These are phyloP conservation scores for Begonia masoniana DNA, from an alignment of 306 rosid species.

Conservation along the genomic window DNA sequence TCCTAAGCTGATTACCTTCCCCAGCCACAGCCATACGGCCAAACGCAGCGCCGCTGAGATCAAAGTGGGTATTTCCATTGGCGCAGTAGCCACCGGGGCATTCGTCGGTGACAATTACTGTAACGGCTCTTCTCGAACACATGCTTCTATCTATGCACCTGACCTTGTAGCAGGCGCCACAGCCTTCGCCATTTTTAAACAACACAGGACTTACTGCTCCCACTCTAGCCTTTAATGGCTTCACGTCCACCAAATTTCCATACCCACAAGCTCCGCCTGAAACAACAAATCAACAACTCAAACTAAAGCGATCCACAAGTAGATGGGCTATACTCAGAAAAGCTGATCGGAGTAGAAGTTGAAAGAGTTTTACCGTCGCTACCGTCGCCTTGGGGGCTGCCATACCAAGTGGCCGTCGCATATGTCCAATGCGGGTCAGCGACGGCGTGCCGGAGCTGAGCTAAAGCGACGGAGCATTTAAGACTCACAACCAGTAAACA, in stretches of 20 bases:
- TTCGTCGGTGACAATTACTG: slow-evolving; percentile 71
- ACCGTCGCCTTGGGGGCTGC: slow-evolving; percentile 91
- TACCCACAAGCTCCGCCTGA: slow-evolving; percentile 95
- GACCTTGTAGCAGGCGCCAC: slow-evolving; percentile 86
- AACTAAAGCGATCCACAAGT: background rate
- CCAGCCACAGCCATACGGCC: slow-evolving; percentile 76
- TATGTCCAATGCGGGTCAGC: slow-evolving; percentile 51
- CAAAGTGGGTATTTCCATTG: slow-evolving; percentile 58
- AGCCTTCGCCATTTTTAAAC: slow-evolving; percentile 75
- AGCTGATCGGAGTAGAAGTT: background rate
- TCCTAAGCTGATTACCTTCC: slow-evolving; percentile 45
- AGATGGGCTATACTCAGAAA: background rate
- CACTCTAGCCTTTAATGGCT: slow-evolving; percentile 74
- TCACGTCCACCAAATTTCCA: slow-evolving; percentile 66
- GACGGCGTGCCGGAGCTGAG: slow-evolving; percentile 17
- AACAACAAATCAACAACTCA: too few species aligned
- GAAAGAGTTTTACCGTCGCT: slow-evolving; percentile 46
- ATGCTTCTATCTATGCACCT: slow-evolving; percentile 57
- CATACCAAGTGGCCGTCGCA: slow-evolving; percentile 91
- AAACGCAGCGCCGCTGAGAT: slow-evolving; percentile 87
- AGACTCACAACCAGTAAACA: slow-evolving; percentile 1
- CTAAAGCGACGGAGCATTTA: slow-evolving; percentile 5
- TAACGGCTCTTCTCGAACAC: slow-evolving; percentile 71
- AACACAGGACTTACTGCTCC: slow-evolving; percentile 71
- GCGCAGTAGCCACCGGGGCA: slow-evolving; percentile 70